Base-by-base conservation (phyloP, 768 basidiomycete genomes). In the Tricholoma terreum region DNA sequence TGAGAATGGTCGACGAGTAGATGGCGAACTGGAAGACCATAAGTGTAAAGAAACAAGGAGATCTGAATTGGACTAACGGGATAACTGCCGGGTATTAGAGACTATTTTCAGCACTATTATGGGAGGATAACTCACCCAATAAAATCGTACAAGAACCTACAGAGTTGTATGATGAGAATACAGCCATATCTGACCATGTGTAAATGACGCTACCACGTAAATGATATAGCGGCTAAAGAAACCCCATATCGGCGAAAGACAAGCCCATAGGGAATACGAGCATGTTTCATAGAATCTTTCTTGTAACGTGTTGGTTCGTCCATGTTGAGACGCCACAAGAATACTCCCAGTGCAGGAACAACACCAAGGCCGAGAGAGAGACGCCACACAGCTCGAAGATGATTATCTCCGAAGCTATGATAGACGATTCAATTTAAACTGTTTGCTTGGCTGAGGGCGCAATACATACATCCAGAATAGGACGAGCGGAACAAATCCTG, bases 371-470 rank as follows among this genome's bases (percentile, higher is more conserved):
- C 94, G 9, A 96, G 80, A 19, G 92, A 90, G 43, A 91, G 64
- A 51, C 94, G 86, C 93, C 93, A 96, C 4, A 92, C 89, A 2
- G 89, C 89, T 24, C 89, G 83, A 42, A 95, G 84, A 67, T 94
- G 93, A 59, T 90, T 72, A 40, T 81, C 65, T 31, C 91, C 90
- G 59, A 89, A 94, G 64, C 88, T 91, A 57, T 36, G 7, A 9
- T 6, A n/a, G 22, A 17, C 15, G 10, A 27, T 8, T 42, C 8
- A 11, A 27, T 7, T 33, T 45, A 55, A 17, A 9, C 30, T 48
- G 9, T 52, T 50, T 12, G 22, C 38, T 42, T n/a, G 35, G 24
- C 27, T 45, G 51, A 35, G 12, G 34, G 15, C 61, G 45, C n/a
- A 17, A 48, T 30, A 74, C 86, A 45, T 59, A 90, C 86, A 95